Conservation (phyloP, 139 green algal genomes). For the Chlamydomonas schloesseri region DNA sequence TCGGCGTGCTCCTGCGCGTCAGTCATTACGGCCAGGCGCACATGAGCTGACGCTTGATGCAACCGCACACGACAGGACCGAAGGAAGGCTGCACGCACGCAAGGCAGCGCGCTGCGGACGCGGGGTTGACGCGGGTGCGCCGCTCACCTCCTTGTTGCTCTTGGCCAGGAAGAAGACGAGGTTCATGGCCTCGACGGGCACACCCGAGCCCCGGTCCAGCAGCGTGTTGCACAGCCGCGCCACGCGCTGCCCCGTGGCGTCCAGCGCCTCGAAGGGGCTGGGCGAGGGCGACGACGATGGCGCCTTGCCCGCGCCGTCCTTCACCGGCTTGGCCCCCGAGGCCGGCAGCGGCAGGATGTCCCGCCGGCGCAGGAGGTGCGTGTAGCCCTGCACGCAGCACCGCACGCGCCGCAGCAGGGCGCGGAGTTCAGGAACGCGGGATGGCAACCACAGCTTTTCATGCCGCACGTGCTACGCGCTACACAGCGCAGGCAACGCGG, state of each 20-base stretch:
- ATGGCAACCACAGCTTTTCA: too few species aligned
- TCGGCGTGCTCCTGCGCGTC: not conserved
- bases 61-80: too few species aligned
- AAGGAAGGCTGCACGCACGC: not conserved
- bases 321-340: not conserved
- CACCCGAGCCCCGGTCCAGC: not conserved
- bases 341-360: not conserved
- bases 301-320: not conserved
- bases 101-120: not conserved
- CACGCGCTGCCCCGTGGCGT: not conserved
- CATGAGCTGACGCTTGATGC: too few species aligned
- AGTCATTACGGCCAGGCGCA: too few species aligned
- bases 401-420: too few species aligned
- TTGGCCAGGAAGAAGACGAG: not conserved
- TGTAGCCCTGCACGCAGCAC: not conserved
- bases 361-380: not conserved
- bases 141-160: conserved; percentile 1
- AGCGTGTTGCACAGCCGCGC: not conserved
- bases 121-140: too few species aligned
- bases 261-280: not conserved
- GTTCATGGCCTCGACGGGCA: not conserved
- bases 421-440: too few species aligned
- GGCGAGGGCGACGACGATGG: too few species aligned
- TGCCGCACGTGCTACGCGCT: too few species aligned
- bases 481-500: too few species aligned